Conservation (phyloP, 441 rosid genomes). For the Flueggea neowawraea region DNA sequence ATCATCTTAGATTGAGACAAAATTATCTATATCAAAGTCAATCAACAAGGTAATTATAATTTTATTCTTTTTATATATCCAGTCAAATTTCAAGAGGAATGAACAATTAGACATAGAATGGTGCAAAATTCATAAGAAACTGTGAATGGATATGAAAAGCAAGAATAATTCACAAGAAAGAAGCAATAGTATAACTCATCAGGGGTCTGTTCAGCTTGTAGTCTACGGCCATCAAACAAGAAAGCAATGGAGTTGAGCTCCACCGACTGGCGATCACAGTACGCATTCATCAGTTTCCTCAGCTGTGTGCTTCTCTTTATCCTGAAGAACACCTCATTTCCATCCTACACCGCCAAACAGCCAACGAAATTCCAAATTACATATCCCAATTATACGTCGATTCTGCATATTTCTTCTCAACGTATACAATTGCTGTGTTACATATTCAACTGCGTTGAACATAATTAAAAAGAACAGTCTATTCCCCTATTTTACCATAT, state of each 20-base stretch:
- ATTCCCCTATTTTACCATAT: too few species aligned
- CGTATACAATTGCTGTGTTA: neutral
- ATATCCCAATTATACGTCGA: neutral
- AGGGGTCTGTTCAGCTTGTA: conserved; percentile 63
- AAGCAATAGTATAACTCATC: conserved; percentile 38
- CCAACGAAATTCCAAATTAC: neutral
- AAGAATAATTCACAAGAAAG: neutral
- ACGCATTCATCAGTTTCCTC: conserved; percentile 65
- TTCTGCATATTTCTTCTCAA: neutral
- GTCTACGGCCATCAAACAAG: conserved; percentile 69
- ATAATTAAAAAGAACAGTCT: too few species aligned
- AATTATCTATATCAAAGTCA: too few species aligned
- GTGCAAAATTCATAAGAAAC: too few species aligned
- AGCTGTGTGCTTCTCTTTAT: conserved; percentile 66
- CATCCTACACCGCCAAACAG: conserved; percentile 35
- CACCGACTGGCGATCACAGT: conserved; percentile 64
- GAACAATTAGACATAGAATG: too few species aligned
- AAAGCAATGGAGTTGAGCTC: conserved; percentile 62
- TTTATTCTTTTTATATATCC: too few species aligned
- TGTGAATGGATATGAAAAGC: neutral
- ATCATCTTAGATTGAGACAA: too few species aligned
- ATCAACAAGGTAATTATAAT: too few species aligned
- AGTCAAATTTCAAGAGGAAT: too few species aligned
- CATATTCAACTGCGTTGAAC: too few species aligned
- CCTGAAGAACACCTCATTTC: conserved; percentile 66